These are phyloP conservation scores for Musa itinerans DNA, from an alignment of 176 grass and related monocot species.

Conservation along the genomic window DNA sequence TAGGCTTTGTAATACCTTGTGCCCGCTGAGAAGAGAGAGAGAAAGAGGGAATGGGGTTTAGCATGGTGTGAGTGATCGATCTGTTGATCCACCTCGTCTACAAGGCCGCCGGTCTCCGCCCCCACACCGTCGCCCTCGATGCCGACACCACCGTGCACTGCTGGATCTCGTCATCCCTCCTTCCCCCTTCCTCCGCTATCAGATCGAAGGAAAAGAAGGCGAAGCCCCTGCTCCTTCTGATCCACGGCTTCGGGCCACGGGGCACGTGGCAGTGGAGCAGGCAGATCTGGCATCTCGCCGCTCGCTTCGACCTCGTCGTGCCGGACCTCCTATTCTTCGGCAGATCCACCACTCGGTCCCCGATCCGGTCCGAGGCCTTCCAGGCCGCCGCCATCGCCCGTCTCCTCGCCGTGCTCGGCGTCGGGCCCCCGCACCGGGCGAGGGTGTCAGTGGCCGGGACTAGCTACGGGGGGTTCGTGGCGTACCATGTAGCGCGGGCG, in stretches of 20 bases:
- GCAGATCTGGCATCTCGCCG: conserved; percentile 47
- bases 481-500: conserved; percentile 56
- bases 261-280: conserved; percentile 65
- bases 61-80: conserved; percentile 10
- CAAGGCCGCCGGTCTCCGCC: conserved; percentile 43
- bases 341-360: conserved; percentile 34
- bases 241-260: conserved; percentile 67
- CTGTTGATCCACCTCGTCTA: conserved; percentile 41
- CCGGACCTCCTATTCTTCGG: conserved; percentile 95
- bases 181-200: not conserved
- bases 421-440: not conserved
- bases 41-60: not conserved
- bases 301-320: conserved; percentile 66
- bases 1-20: too few species aligned
- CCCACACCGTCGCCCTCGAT: conserved; percentile 34
- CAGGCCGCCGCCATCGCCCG: conserved; percentile 54
- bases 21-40: not conserved
- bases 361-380: conserved; percentile 43
- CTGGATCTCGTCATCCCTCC: conserved; percentile 48
- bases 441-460: conserved; percentile 47
- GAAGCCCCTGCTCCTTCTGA: conserved; percentile 56
- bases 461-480: conserved; percentile 87
- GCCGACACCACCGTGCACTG: conserved; percentile 45
- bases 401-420: conserved; percentile 34
- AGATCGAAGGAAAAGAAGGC: not conserved